Evolutionary conservation across 805 yeast species (phyloP).

Genomic region (Kazachstania bromeliacearum): DNA sequence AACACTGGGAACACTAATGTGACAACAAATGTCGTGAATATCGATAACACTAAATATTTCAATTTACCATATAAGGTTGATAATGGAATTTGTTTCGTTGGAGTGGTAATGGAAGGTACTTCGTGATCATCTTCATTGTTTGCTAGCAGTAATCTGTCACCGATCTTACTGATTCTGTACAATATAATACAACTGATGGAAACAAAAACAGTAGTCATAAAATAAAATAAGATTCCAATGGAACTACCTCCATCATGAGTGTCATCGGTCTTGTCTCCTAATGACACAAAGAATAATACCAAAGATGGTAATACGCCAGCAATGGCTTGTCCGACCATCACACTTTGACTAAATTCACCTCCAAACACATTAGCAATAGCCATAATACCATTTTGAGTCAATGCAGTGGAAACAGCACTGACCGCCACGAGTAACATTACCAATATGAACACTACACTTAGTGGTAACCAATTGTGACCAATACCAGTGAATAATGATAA

Average conservation of each 20-base stretch:
- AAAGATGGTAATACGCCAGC: conserved; percentile 89
- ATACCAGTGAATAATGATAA: conserved; percentile 15
- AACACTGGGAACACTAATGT: conserved; percentile 81
- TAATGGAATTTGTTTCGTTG: conserved; percentile 42
- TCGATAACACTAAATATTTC: conserved; percentile 53
- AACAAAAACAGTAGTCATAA: conserved; percentile 27
- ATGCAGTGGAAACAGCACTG: conserved; percentile 67
- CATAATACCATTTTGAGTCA: conserved; percentile 84
- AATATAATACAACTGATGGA: conserved; percentile 18
- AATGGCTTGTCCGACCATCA: conserved; percentile 90
- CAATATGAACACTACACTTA: conserved; percentile 31
- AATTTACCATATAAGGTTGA: conserved; percentile 50
- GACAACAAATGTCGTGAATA: conserved; percentile 62
- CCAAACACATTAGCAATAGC: conserved; percentile 76
- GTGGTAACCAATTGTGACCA: conserved; percentile 3
- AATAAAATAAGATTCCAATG: conserved; percentile 29
- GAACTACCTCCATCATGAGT: conserved; percentile 12
- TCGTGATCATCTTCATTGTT: not conserved
- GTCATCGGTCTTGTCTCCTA: conserved; percentile 14
- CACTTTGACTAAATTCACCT: conserved; percentile 72
- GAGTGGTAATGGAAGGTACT: not conserved
- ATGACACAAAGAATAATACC: conserved; percentile 39
- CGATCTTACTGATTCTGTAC: conserved; percentile 20
- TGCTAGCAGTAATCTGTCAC: conserved; percentile 6
- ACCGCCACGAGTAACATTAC: conserved; percentile 55